phyloP scores from a whole-genome alignment of 192 early-diverging fungal genomes.

The Backusella psychrophila region DNA sequence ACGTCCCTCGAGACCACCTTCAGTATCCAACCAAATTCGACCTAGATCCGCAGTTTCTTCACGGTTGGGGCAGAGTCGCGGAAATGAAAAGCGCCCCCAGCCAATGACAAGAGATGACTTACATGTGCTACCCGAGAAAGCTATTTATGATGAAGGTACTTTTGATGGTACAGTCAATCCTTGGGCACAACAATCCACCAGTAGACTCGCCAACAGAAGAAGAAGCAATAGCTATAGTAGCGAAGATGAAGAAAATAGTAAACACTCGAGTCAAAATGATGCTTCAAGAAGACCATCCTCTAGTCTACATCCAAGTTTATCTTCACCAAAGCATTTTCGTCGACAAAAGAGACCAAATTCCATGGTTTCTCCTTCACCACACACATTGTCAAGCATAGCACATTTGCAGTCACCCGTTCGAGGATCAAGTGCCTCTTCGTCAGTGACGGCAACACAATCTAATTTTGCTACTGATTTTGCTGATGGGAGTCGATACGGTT shows the following conservation, averaged over 20 bases:
- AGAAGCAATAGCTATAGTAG: neutral
- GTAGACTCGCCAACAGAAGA: neutral
- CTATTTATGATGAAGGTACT: neutral
- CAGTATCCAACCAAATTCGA: neutral
- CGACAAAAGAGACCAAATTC: neutral
- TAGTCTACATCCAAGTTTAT: neutral
- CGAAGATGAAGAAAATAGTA: neutral
- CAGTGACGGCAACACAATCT: constrained; percentile 2
- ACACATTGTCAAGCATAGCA: neutral
- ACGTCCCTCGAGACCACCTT: neutral
- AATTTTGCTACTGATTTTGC: neutral
- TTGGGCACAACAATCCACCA: neutral
- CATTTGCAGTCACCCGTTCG: neutral
- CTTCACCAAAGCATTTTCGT: neutral
- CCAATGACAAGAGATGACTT: constrained; percentile 11
- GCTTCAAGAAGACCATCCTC: neutral
- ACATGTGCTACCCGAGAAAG: neutral
- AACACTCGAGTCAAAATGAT: neutral
- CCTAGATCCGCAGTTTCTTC: constrained; percentile 7
- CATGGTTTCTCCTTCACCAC: constrained; percentile 2
- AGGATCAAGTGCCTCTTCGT: constrained; percentile 9
- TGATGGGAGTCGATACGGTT: neutral
- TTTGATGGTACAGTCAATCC: constrained; percentile 12
- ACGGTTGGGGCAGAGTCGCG: constrained; percentile 13
- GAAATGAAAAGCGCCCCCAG: constrained; percentile 7